Base-by-base conservation (phyloP, 2,329 filamentous ascomycete species). In the Cladorrhinum sp. region DNA sequence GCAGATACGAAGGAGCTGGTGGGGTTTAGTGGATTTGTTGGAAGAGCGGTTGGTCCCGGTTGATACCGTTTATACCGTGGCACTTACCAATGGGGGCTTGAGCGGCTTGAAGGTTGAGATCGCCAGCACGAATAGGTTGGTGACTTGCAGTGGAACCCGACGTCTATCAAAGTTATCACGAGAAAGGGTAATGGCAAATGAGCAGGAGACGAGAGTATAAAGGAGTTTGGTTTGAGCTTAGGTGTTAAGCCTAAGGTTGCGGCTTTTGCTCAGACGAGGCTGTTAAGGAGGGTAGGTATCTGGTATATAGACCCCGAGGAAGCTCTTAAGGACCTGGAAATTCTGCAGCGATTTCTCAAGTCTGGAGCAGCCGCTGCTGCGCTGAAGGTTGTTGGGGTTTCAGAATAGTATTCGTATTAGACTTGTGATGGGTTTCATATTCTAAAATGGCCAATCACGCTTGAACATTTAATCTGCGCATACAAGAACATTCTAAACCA, bases 1-100 rank as follows among this genome's bases (percentile, higher is more conserved):
- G n/a, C n/a, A n/a, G n/a, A n/a, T n/a, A n/a, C n/a, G n/a, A 72
- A 74, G 12, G 76, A 73, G 36, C 73, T 88, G 2, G 76, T 78
- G 18, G 85, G 85, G 0, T 83, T 84, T 61, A 84, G 85, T 1
- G 69, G 75, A 3, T n/a, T 80, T 84, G 65, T 73, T 84, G 50
- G 79, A 83, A 62, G 70, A 77, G 57, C 79, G 86, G 66, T 76
- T 92, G 8, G 79, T 83, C 3, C 88, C 88, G 0, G 78, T 89
- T 1, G 89, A 92, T 69, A 88, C 87, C 1, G 75, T 91, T 55
- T 81, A 85, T 67, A 84, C 85, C 8, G 77, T 84, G 2, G 68
- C 70, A 55, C 10, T 61, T 20, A 73, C 72, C 2, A 23, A 61
- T 36, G 58, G 61, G 53, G 68, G 69, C 54, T 70, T 69, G 61